These are phyloP conservation scores for Hsuehochloa calcarea DNA, from an alignment of 176 grass and related monocot species.

Conservation along the genomic window DNA sequence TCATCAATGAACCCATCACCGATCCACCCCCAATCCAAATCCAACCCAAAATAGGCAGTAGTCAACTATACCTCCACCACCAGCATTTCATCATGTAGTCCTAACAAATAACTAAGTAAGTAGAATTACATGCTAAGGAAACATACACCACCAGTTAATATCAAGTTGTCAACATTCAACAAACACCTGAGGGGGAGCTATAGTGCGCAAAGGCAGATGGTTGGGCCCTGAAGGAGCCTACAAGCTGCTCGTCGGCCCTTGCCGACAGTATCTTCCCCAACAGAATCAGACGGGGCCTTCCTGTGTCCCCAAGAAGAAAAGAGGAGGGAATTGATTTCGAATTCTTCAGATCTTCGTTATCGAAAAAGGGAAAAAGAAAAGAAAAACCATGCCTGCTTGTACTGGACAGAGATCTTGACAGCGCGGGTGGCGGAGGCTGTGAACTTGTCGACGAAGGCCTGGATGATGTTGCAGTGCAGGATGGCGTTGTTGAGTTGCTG, in stretches of 20 bases:
- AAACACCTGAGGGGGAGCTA: slow-evolving; percentile 55
- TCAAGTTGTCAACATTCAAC: not conserved
- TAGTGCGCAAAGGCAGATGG: slow-evolving; percentile 22
- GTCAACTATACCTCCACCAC: no score
- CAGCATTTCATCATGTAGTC: no score
- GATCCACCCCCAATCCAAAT: no score
- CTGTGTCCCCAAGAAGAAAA: not conserved
- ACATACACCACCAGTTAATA: not conserved
- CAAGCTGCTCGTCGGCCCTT: slow-evolving; percentile 43
- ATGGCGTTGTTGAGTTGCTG: slow-evolving; percentile 70
- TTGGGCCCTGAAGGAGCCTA: slow-evolving; percentile 33
- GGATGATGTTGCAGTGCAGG: slow-evolving; percentile 54
- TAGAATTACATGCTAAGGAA: not conserved
- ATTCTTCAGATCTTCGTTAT: not conserved
- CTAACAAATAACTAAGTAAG: no score
- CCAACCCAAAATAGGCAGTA: no score
- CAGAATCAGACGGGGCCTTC: not conserved
- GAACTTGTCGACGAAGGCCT: slow-evolving; percentile 80
- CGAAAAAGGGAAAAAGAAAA: not conserved
- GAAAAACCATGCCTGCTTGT: slow-evolving; percentile 60
- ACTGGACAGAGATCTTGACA: slow-evolving; percentile 74
- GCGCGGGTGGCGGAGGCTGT: slow-evolving; percentile 61
- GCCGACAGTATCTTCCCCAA: slow-evolving; percentile 38
- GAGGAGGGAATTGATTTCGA: not conserved
- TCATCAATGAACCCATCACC: no score